These are phyloP conservation scores for Meira nashicola DNA, from an alignment of 1,284 basidiomycete species.

Conservation along the genomic window DNA sequence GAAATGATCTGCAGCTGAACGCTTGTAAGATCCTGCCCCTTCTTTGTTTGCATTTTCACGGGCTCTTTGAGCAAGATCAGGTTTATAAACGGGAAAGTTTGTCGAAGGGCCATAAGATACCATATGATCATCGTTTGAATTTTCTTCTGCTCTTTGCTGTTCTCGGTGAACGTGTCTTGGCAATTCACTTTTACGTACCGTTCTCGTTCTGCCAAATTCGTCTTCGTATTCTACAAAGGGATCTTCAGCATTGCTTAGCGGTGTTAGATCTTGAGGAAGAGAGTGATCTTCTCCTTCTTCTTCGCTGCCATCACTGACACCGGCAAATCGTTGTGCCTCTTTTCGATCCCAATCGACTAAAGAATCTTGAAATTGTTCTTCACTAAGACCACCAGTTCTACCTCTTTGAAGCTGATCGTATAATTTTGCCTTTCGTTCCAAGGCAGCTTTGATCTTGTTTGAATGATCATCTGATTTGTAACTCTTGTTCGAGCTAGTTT, in stretches of 20 bases:
- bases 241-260: conserved; percentile 60
- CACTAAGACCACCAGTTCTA: conserved; percentile 68
- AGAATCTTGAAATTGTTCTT: conserved; percentile 56
- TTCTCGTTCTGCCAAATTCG: conserved; percentile 72
- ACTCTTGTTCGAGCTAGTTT: conserved; percentile 10
- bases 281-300: conserved; percentile 12
- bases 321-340: conserved; percentile 69
- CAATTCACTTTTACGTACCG: conserved; percentile 67
- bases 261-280: conserved; percentile 73
- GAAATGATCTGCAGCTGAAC: conserved; percentile 60
- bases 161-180: conserved; percentile 62
- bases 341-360: conserved; percentile 62
- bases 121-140: background rate
- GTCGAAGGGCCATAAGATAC: conserved; percentile 33
- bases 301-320: conserved; percentile 53
- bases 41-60: conserved; percentile 52
- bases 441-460: conserved; percentile 60
- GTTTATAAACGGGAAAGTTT: conserved; percentile 73
- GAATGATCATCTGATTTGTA: conserved; percentile 43
- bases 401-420: conserved; percentile 77
- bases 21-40: background rate
- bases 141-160: conserved; percentile 5
- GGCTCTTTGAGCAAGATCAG: no score
- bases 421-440: conserved; percentile 73
- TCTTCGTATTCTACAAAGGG: conserved; percentile 77